Evolutionary conservation across 768 basidiomycete species (phyloP), one percentile per base, ranked within the genome.

Genomic region (Coprinellus aureogranulatus): DNA sequence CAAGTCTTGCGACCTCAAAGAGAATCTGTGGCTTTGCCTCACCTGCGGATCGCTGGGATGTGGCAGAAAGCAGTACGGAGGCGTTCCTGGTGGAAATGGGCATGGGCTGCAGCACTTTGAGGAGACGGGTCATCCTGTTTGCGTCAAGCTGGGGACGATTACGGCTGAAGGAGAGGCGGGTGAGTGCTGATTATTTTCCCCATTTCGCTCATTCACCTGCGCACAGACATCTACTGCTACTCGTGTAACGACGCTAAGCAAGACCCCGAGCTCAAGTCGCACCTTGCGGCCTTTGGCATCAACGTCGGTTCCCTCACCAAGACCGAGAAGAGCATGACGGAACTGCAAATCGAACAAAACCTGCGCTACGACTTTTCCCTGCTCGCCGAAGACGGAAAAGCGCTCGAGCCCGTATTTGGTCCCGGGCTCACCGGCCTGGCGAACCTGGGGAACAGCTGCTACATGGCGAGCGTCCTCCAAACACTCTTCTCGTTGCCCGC

Each of bases 311-410:
- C 80, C 0, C 87, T 91, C 66, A 87, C 74, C 4, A 98, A 98
- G 75, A 98, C 95, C 0, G 94, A 97, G 70, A 98, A 97, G 75
- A 92, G 86, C 56, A 92, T 97, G 87, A 97, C 95, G 0, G 96
- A 99, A 67, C 78, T 99, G 92, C 92, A 98, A 89, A 89, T 98
- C 64, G 95, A 98, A 68, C 94, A 98, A 61, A 99, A 99, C 67
- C 76, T 98, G 31, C 86, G 84, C 46, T 98, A 92, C 68, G 95
- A 98, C 68, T 98, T 98, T 71, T 92, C 90, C 0, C 82, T 99
- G 57, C 91, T 89, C 0, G 84, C 81, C 20, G 91, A 94, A 57
- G 87, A 92, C 53, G 96, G 95, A 1, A 87, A 89, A 28, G 90
- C 93, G 1, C 77, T 98, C 5, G 84, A 92, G 61, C 94, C 94